Evolutionary conservation across 768 basidiomycete genomes (phyloP), one percentile per base, ranked within the genome.

Genomic region (Lanmaoa rubissima): DNA sequence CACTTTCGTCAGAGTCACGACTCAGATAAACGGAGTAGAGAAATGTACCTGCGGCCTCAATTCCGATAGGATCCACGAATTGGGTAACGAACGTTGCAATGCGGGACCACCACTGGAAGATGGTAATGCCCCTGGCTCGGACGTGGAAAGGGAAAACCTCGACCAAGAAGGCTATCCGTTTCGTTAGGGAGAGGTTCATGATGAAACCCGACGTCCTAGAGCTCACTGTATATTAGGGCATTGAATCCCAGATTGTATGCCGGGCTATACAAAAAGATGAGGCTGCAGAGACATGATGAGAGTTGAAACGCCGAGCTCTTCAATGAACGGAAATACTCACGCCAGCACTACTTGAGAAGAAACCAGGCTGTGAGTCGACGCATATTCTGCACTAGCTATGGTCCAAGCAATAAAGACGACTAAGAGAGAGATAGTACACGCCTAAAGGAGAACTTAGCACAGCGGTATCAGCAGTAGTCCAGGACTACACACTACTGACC

Each of bases 401-500:
- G 64, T 66, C 65, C 64, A 65, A 4, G 52, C 47, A 38, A 24
- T 47, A 6, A 63, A 63, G 5, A 66, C 34, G 28, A 63, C 13
- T 2, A 61, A 36, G 42, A 65, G 17, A n/a, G 62, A 61, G n/a
- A 58, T 17, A 12, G 63, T 34, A 13, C 49, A 56, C 8, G 36
- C 12, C 63, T 64, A 10, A 8, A 31, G 12, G 8, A 35, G 24
- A 7, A 5, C n/a, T 45, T 41, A 43, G 42, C 9, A 35, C 6
- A 26, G 24, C 7, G 9, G 7, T 17, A 4, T 17, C 5, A 11
- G 10, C 5, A 38, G n/a, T 13, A 12, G 16, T 9, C 12, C 10
- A 1, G 4, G 9, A 34, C 10, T 13, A 24, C 8, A 8, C n/a
- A 11, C 21, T 50, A 34, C 51, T 40, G 26, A 56, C 62, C 24